These are phyloP conservation scores for Trypanosoma grayi DNA, from an alignment of 208 protist genomes.

Conservation along the genomic window DNA sequence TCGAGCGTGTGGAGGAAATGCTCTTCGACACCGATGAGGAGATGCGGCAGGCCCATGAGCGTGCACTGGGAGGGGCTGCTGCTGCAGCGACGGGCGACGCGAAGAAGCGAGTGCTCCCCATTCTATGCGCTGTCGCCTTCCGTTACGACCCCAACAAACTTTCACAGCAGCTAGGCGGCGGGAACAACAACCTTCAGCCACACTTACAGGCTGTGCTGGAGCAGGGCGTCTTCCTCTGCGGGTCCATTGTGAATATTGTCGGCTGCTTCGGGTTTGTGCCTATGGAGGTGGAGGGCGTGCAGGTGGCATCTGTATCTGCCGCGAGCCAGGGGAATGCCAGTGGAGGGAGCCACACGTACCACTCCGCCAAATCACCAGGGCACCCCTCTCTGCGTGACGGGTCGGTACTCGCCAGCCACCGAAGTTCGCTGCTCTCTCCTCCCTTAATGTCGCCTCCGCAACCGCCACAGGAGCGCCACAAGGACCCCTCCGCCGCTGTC, in stretches of 20 bases:
- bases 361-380: background rate
- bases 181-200: background rate
- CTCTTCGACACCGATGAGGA: slow-evolving; percentile 85
- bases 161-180: background rate
- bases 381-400: background rate
- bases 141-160: slow-evolving; percentile 44
- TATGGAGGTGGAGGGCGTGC: slow-evolving; percentile 61
- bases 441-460: background rate
- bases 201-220: slow-evolving; percentile 38
- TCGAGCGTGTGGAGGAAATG: slow-evolving; percentile 72
- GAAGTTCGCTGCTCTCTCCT: background rate
- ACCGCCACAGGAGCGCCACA: background rate
- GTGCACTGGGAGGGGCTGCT: slow-evolving; percentile 15
- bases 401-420: background rate
- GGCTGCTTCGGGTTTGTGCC: slow-evolving; percentile 84
- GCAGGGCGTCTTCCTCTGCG: slow-evolving; percentile 56
- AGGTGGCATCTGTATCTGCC: background rate
- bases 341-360: background rate
- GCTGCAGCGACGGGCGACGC: slow-evolving; percentile 34
- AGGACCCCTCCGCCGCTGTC: background rate
- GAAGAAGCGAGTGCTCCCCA: slow-evolving; percentile 59
- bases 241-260: slow-evolving; percentile 77
- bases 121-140: slow-evolving; percentile 85
- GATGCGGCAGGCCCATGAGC: slow-evolving; percentile 66
- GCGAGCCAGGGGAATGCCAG: background rate